Percentiles rank a stretch among this genome's conserved stretches.
These are phyloP conservation scores for Colletotrichum graminicola DNA, from an alignment of 2,329 filamentous ascomycete genomes.

Conservation along the genomic window DNA sequence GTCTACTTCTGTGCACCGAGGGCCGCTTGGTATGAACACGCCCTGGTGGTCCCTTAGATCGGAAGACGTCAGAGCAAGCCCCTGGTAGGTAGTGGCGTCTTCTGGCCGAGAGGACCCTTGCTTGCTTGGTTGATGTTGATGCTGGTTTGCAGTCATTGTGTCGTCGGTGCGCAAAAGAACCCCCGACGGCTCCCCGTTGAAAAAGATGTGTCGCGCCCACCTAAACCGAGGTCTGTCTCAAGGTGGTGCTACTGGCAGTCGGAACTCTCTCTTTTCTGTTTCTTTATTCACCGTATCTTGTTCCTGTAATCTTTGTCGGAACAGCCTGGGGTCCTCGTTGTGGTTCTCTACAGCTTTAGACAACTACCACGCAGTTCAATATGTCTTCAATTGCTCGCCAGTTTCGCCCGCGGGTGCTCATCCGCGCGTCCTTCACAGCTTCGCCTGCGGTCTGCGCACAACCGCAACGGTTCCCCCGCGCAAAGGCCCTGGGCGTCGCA, in stretches of 20 bases:
- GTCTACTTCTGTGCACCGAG: constrained; percentile 27
- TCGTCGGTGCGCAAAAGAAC: constrained; percentile 35
- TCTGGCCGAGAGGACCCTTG: constrained; percentile 9
- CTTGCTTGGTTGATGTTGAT: too few relatives aligned
- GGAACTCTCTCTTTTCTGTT: constrained; percentile 19
- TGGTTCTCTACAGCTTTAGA: neutral
- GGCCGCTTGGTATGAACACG: constrained; percentile 6
- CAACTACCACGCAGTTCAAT: too few relatives aligned
- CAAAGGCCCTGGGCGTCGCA: constrained; percentile 16
- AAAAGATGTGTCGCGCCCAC: constrained; percentile 41
- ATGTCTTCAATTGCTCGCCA: constrained; percentile 35
- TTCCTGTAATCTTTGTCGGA: neutral
- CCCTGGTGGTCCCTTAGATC: neutral
- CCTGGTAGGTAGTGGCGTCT: neutral
- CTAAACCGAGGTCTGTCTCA: constrained; percentile 29
- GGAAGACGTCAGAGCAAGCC: constrained; percentile 26
- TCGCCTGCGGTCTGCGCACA: constrained; percentile 24
- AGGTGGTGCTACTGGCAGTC: constrained; percentile 22
- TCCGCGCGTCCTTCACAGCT: constrained; percentile 28
- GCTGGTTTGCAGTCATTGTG: constrained; percentile 6
- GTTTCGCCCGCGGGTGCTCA: constrained; percentile 35
- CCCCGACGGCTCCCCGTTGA: constrained; percentile 27
- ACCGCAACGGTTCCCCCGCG: constrained; percentile 34
- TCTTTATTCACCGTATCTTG: neutral
- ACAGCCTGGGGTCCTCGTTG: neutral